A percentile compares a stretch with the other conserved stretches of the same genome.
Conservation (phyloP, 192 early-diverging fungal species). For the Coemansia sp. region DNA sequence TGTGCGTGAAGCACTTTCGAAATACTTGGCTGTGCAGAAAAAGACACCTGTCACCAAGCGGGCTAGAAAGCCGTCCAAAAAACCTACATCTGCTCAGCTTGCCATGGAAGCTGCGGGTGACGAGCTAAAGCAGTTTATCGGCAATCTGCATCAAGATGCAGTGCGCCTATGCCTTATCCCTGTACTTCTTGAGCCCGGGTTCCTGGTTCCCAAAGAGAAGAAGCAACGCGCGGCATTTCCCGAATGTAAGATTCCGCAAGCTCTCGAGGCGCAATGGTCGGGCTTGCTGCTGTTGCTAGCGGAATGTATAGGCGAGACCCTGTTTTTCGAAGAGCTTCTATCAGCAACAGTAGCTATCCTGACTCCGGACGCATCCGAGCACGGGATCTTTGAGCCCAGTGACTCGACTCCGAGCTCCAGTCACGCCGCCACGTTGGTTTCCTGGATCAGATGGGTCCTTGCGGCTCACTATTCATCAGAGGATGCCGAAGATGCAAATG, state of each 20-base stretch:
- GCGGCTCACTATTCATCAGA: conserved; percentile 23
- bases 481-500: neutral
- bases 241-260: conserved; percentile 41
- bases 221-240: conserved; percentile 48
- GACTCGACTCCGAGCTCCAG: conserved; percentile 38
- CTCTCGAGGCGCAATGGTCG: conserved; percentile 45
- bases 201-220: conserved; percentile 61
- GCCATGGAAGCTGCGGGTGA: conserved; percentile 17
- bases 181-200: conserved; percentile 56
- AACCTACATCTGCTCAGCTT: neutral
- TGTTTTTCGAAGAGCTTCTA: conserved; percentile 43
- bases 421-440: conserved; percentile 58
- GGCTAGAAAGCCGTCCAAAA: neutral
- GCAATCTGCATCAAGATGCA: conserved; percentile 45
- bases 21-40: conserved; percentile 18
- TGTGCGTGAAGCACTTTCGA: conserved; percentile 21
- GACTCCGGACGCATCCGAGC: conserved; percentile 19
- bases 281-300: conserved; percentile 46
- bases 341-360: conserved; percentile 28
- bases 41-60: conserved; percentile 1
- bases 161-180: conserved; percentile 55
- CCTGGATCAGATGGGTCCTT: conserved; percentile 60
- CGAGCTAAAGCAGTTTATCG: conserved; percentile 42
- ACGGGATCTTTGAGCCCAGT: conserved; percentile 28
- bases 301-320: conserved; percentile 39